Conservation (phyloP, 2,329 filamentous ascomycete genomes). For the Pseudogymnoascus sp. region DNA sequence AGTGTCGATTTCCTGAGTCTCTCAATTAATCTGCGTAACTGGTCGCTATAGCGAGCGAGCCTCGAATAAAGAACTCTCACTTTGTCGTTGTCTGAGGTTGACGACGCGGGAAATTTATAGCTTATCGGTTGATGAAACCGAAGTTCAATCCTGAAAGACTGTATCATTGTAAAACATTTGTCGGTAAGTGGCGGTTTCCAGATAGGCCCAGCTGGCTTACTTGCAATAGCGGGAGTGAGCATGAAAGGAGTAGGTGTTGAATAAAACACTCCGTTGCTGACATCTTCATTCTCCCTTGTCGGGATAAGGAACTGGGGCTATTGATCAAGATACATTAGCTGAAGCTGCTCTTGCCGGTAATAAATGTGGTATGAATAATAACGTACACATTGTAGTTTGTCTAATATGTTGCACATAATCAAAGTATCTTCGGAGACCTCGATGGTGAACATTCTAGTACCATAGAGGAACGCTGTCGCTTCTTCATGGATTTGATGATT, state of each 20-base stretch:
- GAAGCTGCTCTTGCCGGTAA: neutral
- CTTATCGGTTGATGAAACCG: neutral
- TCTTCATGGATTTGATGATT: constrained; percentile 18
- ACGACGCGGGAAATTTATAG: neutral
- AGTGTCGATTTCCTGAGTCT: constrained; percentile 13
- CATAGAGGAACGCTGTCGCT: constrained; percentile 15
- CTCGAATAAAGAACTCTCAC: constrained; percentile 11
- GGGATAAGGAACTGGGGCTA: neutral
- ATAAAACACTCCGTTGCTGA: neutral
- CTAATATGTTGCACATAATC: constrained; percentile 16
- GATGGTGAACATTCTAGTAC: constrained; percentile 16
- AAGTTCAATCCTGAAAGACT: constrained; percentile 14
- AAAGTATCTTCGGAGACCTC: constrained; percentile 14
- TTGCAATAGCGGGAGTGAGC: constrained; percentile 8
- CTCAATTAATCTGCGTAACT: constrained; percentile 17
- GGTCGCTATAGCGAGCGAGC: constrained; percentile 16
- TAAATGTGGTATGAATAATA: neutral
- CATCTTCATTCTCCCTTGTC: no score
- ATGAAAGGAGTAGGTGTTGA: constrained; percentile 1
- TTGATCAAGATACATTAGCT: neutral
- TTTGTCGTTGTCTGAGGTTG: neutral
- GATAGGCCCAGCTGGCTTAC: constrained; percentile 10
- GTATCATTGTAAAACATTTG: constrained; percentile 16
- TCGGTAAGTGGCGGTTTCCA: constrained; percentile 13
- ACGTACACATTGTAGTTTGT: neutral